A percentile compares a stretch with the other conserved stretches of the same genome.
phyloP scores from a whole-genome alignment of 805 yeast species.

The Isabelozyma rhagii region DNA sequence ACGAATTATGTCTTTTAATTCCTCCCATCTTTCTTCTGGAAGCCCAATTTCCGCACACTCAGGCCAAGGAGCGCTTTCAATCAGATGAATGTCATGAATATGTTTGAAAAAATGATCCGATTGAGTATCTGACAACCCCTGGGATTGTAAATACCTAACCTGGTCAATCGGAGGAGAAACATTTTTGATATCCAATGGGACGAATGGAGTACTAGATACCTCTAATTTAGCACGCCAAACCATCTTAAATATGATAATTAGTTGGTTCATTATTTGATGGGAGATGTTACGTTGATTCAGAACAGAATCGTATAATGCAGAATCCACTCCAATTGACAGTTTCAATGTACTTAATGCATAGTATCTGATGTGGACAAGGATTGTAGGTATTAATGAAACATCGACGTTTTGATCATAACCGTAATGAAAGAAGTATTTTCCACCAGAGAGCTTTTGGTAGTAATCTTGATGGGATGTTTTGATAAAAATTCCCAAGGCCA shows the following conservation, averaged over 20 bases:
- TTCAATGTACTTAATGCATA: slow-evolving; percentile 38
- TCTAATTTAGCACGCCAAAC: slow-evolving; percentile 38
- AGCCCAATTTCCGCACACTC: slow-evolving; percentile 16
- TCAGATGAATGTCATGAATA: slow-evolving; percentile 10
- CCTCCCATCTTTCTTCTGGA: slow-evolving; percentile 11
- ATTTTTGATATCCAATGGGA: slow-evolving; percentile 28
- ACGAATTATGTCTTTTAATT: slow-evolving; percentile 1
- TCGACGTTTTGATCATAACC: slow-evolving; percentile 15
- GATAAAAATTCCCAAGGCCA: slow-evolving; percentile 43
- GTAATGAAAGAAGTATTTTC: slow-evolving; percentile 22
- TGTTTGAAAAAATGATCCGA: slow-evolving; percentile 28
- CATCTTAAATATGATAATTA: slow-evolving; percentile 43
- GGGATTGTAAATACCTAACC: slow-evolving; percentile 19
- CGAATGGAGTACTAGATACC: slow-evolving; percentile 30
- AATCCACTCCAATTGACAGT: slow-evolving; percentile 21
- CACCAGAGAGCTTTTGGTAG: slow-evolving; percentile 35
- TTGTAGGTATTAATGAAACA: slow-evolving; percentile 16
- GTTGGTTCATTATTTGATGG: slow-evolving; percentile 38
- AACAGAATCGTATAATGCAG: slow-evolving; percentile 6
- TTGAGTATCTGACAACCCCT: slow-evolving; percentile 20
- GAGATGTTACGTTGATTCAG: slow-evolving; percentile 27
- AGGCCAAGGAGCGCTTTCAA: slow-evolving; percentile 8
- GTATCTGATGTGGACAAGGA: slow-evolving; percentile 39
- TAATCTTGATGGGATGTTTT: slow-evolving; percentile 39
- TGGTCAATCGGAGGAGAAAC: slow-evolving; percentile 39